Conservation (phyloP, 2,329 filamentous ascomycete species). For the Dactylellina parvicollis region DNA sequence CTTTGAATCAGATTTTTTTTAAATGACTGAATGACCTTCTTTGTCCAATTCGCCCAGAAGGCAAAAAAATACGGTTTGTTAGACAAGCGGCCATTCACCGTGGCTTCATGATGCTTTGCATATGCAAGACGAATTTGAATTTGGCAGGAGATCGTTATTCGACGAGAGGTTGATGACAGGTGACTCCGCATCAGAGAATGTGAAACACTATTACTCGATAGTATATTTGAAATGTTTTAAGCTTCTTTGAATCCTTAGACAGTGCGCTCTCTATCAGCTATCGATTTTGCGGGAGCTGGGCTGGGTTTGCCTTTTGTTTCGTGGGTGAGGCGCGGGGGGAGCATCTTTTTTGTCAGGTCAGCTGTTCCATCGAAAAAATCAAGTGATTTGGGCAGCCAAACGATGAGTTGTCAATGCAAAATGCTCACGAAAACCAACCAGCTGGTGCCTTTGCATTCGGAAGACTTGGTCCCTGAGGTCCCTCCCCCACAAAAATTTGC, state of each 20-base stretch:
- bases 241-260: constrained; percentile 12
- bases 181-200: constrained; percentile 26
- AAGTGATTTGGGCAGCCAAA: constrained; percentile 52
- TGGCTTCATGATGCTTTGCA: constrained; percentile 50
- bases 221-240: constrained; percentile 21
- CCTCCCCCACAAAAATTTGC: constrained; percentile 7
- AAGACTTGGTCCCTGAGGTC: constrained; percentile 39
- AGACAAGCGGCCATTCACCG: constrained; percentile 33
- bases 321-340: constrained; percentile 24
- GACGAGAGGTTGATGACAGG: constrained; percentile 16
- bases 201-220: constrained; percentile 41
- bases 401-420: constrained; percentile 54
- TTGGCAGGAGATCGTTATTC: constrained; percentile 21
- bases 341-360: constrained; percentile 32
- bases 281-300: not conserved
- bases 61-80: constrained; percentile 5
- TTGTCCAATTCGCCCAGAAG: constrained; percentile 1
- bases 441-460: constrained; percentile 46
- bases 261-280: not conserved
- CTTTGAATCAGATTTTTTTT: constrained; percentile 11
- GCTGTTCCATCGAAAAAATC: constrained; percentile 44
- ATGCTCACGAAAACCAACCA: constrained; percentile 50
- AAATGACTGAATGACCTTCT: not conserved
- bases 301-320: constrained; percentile 18
- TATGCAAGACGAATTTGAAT: constrained; percentile 16